phyloP scores from a whole-genome alignment of 805 yeast species.

The Komagataella pastoris region DNA sequence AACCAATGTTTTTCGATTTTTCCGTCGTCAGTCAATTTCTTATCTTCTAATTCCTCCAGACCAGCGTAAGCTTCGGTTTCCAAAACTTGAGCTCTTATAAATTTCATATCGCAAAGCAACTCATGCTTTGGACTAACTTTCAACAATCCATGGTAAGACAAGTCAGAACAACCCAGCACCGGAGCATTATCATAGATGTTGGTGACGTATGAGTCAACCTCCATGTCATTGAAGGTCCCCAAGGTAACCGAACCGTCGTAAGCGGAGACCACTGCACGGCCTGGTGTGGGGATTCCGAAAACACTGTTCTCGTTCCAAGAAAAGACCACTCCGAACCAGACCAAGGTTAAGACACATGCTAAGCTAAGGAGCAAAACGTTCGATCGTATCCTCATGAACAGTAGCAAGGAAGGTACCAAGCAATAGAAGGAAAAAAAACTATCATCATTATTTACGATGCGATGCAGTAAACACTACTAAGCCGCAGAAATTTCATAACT shows the following conservation, averaged over 20 bases:
- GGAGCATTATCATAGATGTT: neutral
- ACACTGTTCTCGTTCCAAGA: neutral
- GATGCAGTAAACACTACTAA: too few relatives aligned
- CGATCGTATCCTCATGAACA: too few relatives aligned
- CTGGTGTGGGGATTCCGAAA: neutral
- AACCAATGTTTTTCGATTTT: slow-evolving; percentile 1
- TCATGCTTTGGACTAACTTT: neutral
- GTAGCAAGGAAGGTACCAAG: too few relatives aligned
- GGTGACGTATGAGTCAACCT: neutral
- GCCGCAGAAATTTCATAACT: too few relatives aligned
- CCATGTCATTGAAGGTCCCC: neutral
- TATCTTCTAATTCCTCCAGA: neutral
- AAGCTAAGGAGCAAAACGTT: too few relatives aligned
- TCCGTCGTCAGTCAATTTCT: neutral
- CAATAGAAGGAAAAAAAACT: too few relatives aligned
- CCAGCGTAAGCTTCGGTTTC: neutral
- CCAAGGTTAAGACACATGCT: too few relatives aligned
- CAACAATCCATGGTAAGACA: neutral
- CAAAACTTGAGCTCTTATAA: neutral
- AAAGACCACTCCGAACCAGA: too few relatives aligned
- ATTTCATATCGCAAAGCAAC: neutral
- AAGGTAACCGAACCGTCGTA: neutral
- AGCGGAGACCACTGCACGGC: neutral
- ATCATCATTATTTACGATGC: too few relatives aligned
- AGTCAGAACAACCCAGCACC: neutral